These are phyloP conservation scores for Schizochytrium sp. DNA, from an alignment of 108 stramenopile species.

Conservation along the genomic window DNA sequence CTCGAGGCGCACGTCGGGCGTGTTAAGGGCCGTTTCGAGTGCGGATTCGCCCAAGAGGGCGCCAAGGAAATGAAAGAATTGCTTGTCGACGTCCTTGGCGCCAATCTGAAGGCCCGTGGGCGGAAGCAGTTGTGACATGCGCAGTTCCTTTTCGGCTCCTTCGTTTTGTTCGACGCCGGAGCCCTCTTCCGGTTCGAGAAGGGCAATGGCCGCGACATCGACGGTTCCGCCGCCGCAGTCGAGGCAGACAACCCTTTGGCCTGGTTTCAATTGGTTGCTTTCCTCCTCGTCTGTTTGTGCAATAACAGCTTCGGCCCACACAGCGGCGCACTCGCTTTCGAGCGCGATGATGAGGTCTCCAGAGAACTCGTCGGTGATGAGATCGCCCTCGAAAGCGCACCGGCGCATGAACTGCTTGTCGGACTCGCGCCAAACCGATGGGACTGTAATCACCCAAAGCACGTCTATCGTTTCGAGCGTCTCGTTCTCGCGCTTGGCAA, in stretches of 20 bases:
- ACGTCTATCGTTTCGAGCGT: neutral
- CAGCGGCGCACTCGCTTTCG: constrained; percentile 5
- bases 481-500: neutral
- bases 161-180: neutral
- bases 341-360: neutral
- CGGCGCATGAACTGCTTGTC: constrained; percentile 15
- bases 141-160: neutral
- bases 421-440: constrained; percentile 8
- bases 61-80: neutral
- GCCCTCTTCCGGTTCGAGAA: neutral
- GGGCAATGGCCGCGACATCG: neutral
- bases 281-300: neutral
- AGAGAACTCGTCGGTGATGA: constrained; percentile 1
- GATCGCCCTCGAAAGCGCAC: neutral
- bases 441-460: neutral
- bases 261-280: neutral
- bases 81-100: neutral
- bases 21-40: neutral
- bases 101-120: neutral
- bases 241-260: neutral
- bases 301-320: neutral
- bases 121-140: neutral
- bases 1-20: neutral
- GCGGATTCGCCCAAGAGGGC: neutral
- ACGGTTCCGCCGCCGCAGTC: constrained; percentile 13